phyloP scores from a whole-genome alignment of 192 early-diverging fungal genomes.

The Backusella psychrophila region DNA sequence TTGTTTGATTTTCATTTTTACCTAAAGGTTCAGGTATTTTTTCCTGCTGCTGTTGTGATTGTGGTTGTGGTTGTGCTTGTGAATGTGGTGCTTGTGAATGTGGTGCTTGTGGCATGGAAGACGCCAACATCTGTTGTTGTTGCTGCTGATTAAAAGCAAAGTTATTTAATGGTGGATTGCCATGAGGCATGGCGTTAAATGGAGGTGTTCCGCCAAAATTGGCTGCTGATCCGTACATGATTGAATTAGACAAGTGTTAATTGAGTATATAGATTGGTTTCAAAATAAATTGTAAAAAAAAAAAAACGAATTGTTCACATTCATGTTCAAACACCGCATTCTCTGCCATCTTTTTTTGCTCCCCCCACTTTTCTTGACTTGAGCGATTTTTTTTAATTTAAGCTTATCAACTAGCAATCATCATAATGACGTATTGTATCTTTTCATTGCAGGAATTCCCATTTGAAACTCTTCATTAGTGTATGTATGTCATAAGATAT shows the following conservation, averaged over 20 bases:
- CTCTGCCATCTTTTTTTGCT: too few relatives aligned
- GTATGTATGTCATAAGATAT: too few relatives aligned
- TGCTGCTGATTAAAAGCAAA: not conserved
- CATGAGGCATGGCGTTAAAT: not conserved
- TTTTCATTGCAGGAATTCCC: too few relatives aligned
- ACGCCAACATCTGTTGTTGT: not conserved
- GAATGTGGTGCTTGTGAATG: not conserved
- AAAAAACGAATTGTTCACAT: not conserved
- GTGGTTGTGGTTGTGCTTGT: not conserved
- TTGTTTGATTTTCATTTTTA: not conserved
- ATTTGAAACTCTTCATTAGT: too few relatives aligned
- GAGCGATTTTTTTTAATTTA: too few relatives aligned
- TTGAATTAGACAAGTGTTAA: not conserved
- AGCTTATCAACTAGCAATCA: too few relatives aligned
- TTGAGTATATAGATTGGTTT: not conserved
- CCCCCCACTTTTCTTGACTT: too few relatives aligned
- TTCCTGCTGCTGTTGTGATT: slow-evolving; percentile 8
- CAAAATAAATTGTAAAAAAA: not conserved
- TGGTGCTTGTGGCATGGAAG: not conserved
- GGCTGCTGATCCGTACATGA: not conserved
- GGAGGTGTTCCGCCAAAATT: not conserved
- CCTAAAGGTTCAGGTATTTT: not conserved
- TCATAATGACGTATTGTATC: too few relatives aligned
- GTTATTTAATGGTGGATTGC: not conserved
- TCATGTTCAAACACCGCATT: not conserved